Conservation (phyloP, 306 rosid genomes). For the Hylodesmum podocarpum region DNA sequence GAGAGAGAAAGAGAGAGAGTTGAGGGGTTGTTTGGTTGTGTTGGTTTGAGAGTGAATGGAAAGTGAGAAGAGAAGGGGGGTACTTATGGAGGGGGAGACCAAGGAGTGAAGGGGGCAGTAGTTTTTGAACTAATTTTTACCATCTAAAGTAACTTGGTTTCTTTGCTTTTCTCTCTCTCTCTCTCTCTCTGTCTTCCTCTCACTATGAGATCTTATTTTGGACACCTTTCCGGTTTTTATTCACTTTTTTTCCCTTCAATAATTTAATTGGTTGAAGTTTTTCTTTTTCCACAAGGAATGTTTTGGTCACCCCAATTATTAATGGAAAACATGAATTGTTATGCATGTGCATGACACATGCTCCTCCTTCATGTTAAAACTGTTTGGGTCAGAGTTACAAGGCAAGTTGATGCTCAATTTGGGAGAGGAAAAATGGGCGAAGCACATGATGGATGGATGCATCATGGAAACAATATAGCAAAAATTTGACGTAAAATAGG, state of each 20-base stretch:
- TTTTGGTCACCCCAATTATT: not conserved
- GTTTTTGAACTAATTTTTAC: slow-evolving; percentile 26
- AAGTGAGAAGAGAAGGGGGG: slow-evolving; percentile 50
- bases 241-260: not conserved
- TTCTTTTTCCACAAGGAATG: slow-evolving; percentile 17
- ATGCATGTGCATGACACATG: slow-evolving; percentile 57
- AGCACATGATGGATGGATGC: slow-evolving; percentile 24
- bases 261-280: not conserved
- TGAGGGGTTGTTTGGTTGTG: not conserved
- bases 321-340: slow-evolving; percentile 30
- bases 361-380: slow-evolving; percentile 34
- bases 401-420: slow-evolving; percentile 33
- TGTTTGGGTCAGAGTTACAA: slow-evolving; percentile 30
- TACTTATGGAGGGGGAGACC: slow-evolving; percentile 61
- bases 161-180: not conserved
- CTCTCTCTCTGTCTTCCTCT: not conserved
- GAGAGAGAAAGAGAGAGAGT: slow-evolving; percentile 17
- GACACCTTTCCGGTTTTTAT: not conserved
- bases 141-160: slow-evolving; percentile 20
- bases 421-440: slow-evolving; percentile 16
- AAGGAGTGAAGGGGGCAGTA: slow-evolving; percentile 28
- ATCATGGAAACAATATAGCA: slow-evolving; percentile 9
- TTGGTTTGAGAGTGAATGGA: slow-evolving; percentile 40
- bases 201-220: not conserved
- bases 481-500: slow-evolving; percentile 7